Evolutionary conservation across 805 yeast species (phyloP).

Genomic region (Barnettozyma sp.): DNA sequence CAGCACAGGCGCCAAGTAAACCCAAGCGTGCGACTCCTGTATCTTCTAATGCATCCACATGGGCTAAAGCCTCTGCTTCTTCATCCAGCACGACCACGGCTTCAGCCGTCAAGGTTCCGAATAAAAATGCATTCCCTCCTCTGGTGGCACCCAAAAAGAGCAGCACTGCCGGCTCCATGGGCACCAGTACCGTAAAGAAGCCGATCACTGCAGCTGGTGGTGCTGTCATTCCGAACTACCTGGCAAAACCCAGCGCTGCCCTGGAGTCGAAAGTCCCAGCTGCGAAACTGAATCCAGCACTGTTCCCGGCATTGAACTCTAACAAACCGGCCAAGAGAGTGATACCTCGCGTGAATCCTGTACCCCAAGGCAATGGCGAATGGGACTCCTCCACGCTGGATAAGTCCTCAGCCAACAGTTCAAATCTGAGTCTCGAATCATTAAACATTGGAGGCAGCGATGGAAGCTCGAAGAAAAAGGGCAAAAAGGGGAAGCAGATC

Average conservation of each 20-base stretch:
- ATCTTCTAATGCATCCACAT: constrained; percentile 1
- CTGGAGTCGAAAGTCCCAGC: constrained; percentile 15
- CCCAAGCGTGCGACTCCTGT: constrained; percentile 3
- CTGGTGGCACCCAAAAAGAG: no score
- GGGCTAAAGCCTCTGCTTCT: constrained; percentile 1
- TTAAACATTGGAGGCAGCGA: constrained; percentile 13
- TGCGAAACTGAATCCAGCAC: constrained; percentile 21
- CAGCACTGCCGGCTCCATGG: no score
- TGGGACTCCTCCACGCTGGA: no score
- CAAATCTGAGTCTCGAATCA: constrained; percentile 16
- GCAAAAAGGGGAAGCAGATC: constrained; percentile 46
- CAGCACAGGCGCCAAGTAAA: no score
- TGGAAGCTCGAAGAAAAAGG: constrained; percentile 25
- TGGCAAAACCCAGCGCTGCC: constrained; percentile 19
- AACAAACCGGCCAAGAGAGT: constrained; percentile 39
- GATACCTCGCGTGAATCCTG: constrained; percentile 53
- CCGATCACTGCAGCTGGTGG: constrained; percentile 13
- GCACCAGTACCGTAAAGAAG: no score
- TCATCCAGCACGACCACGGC: neutral
- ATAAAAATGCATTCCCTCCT: no score
- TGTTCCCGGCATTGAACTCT: constrained; percentile 45
- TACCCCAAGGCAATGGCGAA: constrained; percentile 32
- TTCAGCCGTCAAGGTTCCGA: neutral
- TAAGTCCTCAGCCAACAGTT: constrained; percentile 14
- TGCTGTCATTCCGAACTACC: constrained; percentile 10